These are phyloP conservation scores for Agrocybe chaxingu DNA, from an alignment of 768 basidiomycete species.

Conservation along the genomic window DNA sequence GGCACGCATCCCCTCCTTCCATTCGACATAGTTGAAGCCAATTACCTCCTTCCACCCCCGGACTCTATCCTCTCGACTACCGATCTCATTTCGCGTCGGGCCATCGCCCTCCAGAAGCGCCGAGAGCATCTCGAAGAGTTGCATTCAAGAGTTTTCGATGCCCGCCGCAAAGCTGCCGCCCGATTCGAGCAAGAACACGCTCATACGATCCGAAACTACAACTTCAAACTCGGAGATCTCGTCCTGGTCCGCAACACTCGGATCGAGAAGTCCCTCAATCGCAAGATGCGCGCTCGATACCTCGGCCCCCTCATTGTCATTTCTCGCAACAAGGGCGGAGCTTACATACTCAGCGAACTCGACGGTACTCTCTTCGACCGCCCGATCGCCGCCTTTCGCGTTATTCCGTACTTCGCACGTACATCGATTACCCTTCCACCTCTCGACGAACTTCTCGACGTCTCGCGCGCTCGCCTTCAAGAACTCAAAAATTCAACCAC, in stretches of 20 bases:
- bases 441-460: conserved; percentile 13
- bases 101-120: conserved; percentile 21
- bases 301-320: conserved; percentile 31
- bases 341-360: conserved; percentile 24
- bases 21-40: conserved; percentile 29
- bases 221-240: conserved; percentile 28
- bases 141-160: conserved; percentile 10
- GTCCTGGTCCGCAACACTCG: conserved; percentile 31
- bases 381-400: conserved; percentile 20
- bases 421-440: not conserved
- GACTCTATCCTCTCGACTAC: conserved; percentile 16
- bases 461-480: not conserved
- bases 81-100: conserved; percentile 19
- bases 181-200: conserved; percentile 17
- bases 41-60: conserved; percentile 22
- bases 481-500: not conserved
- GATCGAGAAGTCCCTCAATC: conserved; percentile 24
- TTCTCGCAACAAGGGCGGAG: conserved; percentile 19
- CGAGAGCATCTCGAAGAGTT: conserved; percentile 8
- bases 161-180: conserved; percentile 9
- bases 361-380: conserved; percentile 18
- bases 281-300: conserved; percentile 28
- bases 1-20: conserved; percentile 30
- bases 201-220: conserved; percentile 17
- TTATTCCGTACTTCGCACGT: conserved; percentile 20